Base-by-base conservation (phyloP, 2,329 filamentous ascomycete species). In the Amylocarpus encephaloides region DNA sequence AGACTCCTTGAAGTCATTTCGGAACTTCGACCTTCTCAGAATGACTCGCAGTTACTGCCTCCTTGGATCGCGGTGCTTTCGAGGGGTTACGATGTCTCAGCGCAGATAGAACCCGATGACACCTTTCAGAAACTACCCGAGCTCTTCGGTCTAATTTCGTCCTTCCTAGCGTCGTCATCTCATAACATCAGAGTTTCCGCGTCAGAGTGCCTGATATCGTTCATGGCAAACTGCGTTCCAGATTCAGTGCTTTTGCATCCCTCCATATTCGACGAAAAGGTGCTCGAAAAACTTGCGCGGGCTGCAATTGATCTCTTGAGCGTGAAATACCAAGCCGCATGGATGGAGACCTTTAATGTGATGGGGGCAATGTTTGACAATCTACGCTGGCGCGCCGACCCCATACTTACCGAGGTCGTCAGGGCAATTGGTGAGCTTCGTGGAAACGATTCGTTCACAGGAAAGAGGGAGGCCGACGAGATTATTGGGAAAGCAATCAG, bases 61-160 rank as follows among this genome's bases (percentile, higher is more conserved):
- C 88, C 93, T 0, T 98, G 93, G 93, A 89, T 98, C 61, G 93
- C 93, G 11, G 93, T 98, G 49, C 71, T 98, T 18, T 96, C 92
- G 11, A 78, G 93, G 67, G 93, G 91, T 6, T 97, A 96, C 68
- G 91, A 96, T 66, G 90, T 97, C 5, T 88, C 89, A 5, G 86
- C 90, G 1, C 89, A 95, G 65, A 78, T 96, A 46, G 85, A 88
- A 59, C 85, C 91, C 2, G 86, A 94, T 49, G 90, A 96, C 49
- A 95, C 91, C 0, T 97, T 97, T 65, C 81, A 86, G 65, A 94
- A 93, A 62, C 72, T 98, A 2, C 91, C 93, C 0, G 85, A 86
- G 29, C 73, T 97, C 0, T 96, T 97, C 67, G 76, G 76, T 49
- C 79, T 91, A 74, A 79, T 97, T 2, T 78, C 88, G 6, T 74